These are phyloP conservation scores for Hypoxylon crocopeplum DNA, from an alignment of 495 filamentous ascomycete species.

Conservation along the genomic window DNA sequence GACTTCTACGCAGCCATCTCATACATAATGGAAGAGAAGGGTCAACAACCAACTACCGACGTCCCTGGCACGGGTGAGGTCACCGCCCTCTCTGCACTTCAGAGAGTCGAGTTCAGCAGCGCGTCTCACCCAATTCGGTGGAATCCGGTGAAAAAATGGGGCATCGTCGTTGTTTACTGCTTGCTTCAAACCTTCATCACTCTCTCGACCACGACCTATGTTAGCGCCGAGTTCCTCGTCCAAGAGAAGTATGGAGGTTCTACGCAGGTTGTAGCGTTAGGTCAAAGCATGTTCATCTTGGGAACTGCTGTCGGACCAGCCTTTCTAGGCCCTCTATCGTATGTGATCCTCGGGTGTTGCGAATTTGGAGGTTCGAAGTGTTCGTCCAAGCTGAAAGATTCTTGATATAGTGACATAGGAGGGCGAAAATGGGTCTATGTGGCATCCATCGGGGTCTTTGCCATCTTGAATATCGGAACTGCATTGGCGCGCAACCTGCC, in stretches of 20 bases:
- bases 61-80: slow-evolving; percentile 16
- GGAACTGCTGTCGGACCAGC: slow-evolving; percentile 39
- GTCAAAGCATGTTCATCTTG: slow-evolving; percentile 41
- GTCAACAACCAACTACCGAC: not conserved
- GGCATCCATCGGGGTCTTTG: slow-evolving; percentile 40
- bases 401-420: slow-evolving; percentile 41
- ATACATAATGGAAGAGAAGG: slow-evolving; percentile 29
- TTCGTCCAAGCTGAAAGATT: slow-evolving; percentile 15
- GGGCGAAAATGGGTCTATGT: slow-evolving; percentile 52
- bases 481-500: slow-evolving; percentile 45
- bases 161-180: slow-evolving; percentile 41
- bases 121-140: slow-evolving; percentile 46
- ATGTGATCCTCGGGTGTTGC: slow-evolving; percentile 5
- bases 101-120: slow-evolving; percentile 35
- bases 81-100: slow-evolving; percentile 34
- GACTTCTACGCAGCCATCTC: not conserved
- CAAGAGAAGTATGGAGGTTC: slow-evolving; percentile 42
- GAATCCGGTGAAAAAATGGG: slow-evolving; percentile 44
- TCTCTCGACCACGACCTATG: slow-evolving; percentile 43
- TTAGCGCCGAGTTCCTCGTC: slow-evolving; percentile 43
- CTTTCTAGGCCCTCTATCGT: slow-evolving; percentile 41
- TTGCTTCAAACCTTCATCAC: slow-evolving; percentile 44
- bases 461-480: slow-evolving; percentile 44
- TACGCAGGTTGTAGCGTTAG: slow-evolving; percentile 38
- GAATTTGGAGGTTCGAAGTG: not conserved